phyloP scores from a whole-genome alignment of 805 yeast genomes.

The Saccharomycopsis olivae region DNA sequence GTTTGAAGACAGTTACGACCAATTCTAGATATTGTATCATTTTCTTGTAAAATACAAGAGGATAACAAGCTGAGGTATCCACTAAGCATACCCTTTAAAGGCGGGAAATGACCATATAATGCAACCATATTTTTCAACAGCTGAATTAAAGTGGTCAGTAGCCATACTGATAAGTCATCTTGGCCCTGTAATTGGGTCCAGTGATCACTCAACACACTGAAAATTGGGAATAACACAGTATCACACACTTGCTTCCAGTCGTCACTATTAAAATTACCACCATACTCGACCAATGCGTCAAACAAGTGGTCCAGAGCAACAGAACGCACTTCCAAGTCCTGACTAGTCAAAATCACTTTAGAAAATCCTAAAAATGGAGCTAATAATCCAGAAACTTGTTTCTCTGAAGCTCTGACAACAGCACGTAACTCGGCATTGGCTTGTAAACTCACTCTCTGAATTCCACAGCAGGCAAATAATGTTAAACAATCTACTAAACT shows the following conservation, averaged over 20 bases:
- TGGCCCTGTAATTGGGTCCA: conserved; percentile 62
- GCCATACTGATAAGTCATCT: conserved; percentile 91
- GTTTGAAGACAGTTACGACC: conserved; percentile 85
- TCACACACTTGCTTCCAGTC: conserved; percentile 81
- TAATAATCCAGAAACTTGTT: conserved; percentile 31
- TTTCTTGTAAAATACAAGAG: conserved; percentile 91
- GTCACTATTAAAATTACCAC: conserved; percentile 57
- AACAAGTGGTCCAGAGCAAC: conserved; percentile 76
- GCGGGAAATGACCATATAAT: conserved; percentile 68
- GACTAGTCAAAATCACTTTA: conserved; percentile 85
- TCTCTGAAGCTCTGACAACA: too few species aligned
- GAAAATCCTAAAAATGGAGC: conserved; percentile 76
- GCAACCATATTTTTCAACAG: conserved; percentile 84
- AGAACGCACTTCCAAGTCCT: conserved; percentile 88
- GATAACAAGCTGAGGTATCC: conserved; percentile 70
- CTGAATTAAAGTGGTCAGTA: conserved; percentile 91
- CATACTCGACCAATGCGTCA: conserved; percentile 69
- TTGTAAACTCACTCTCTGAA: conserved; percentile 71
- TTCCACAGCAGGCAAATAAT: too few species aligned
- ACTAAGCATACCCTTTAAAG: conserved; percentile 61
- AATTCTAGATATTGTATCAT: conserved; percentile 91
- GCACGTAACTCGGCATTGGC: conserved; percentile 64
- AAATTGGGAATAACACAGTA: conserved; percentile 80
- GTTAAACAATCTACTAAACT: conserved; percentile 79
- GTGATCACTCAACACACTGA: conserved; percentile 63